Evolutionary conservation across 2,329 filamentous ascomycete genomes (phyloP), one percentile per base, ranked within the genome.

Genomic region (Paraconiothyrium brasiliense): DNA sequence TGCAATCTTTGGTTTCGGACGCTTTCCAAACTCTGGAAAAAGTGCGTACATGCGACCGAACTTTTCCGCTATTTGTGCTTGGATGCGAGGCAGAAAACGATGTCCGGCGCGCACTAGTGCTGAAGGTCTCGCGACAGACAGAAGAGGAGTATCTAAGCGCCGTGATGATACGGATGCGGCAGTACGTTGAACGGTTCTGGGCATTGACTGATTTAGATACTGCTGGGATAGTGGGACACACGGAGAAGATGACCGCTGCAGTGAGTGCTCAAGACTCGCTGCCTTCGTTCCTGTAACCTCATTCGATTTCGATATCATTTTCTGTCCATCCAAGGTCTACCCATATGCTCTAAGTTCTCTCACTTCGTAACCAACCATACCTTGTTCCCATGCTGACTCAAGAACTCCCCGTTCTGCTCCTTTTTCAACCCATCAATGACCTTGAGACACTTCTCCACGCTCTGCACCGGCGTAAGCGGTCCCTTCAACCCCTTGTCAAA

Each of bases 41-140:
- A 13, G 54, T 72, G 39, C 44, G 72, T 30, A 72, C 61, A 22
- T 74, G 67, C 59, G 62, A 71, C 35, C 58, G 60, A 10, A 60
- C 67, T 20, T 71, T 73, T 60, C 70, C 72, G 48, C 59, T 75
- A 16, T 65, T 73, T 43, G 67, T 75, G 60, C 58, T 73, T 50
- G 65, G 67, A 52, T 74, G 72, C 56, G 72, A 74, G 57, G 72
- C 72, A 49, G 62, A 69, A 44, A 66, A 58, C 56, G 72, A 74
- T 63, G 60, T 57, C 24, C 64, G 67, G 59, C 65, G 68, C 60
- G 59, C 67, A 30, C 41, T 59, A 3, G 35, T 67, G 14, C 56
- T 68, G 5, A 24, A 49, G 9, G 13, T 68, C 4, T 20, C 67
- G 2, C 20, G 44, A 20, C 41, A 20, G 14, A 30, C 43, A 3